A percentile compares a stretch with the other conserved stretches of the same genome.
These are phyloP conservation scores for Medicago truncatula DNA, from an alignment of 306 rosid genomes.

Conservation along the genomic window DNA sequence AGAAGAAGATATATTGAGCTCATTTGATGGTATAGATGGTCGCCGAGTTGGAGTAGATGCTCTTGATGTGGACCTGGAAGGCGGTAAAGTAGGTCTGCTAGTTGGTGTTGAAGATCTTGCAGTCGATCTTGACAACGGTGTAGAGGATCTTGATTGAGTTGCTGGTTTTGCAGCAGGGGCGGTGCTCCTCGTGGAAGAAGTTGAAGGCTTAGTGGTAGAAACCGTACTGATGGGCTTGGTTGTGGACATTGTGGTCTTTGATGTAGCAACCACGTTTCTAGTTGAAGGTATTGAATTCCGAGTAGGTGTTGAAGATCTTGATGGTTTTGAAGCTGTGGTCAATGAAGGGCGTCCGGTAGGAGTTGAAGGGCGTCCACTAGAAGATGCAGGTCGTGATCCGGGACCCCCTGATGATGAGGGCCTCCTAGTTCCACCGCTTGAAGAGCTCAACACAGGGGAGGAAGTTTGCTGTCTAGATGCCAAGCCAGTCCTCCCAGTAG, in stretches of 20 bases:
- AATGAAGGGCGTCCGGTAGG: slow-evolving; percentile 81
- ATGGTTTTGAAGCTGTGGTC: slow-evolving; percentile 63
- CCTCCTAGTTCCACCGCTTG: slow-evolving; percentile 70
- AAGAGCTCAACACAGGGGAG: slow-evolving; percentile 77
- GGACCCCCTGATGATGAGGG: slow-evolving; percentile 93
- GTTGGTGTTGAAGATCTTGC: slow-evolving; percentile 93
- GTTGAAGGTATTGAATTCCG: slow-evolving; percentile 65
- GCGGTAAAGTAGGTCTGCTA: slow-evolving; percentile 75
- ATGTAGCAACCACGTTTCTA: slow-evolving; percentile 50
- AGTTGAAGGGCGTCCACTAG: slow-evolving; percentile 80
- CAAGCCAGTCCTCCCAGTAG: slow-evolving; percentile 63
- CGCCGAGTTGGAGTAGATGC: slow-evolving; percentile 92
- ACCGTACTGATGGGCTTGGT: slow-evolving; percentile 48
- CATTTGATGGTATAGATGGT: slow-evolving; percentile 68
- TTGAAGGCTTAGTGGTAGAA: slow-evolving; percentile 50
- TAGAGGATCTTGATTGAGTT: slow-evolving; percentile 74
- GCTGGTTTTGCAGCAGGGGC: slow-evolving; percentile 59
- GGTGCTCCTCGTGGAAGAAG: slow-evolving; percentile 50
- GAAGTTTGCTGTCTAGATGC: slow-evolving; percentile 67
- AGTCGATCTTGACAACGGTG: slow-evolving; percentile 75
- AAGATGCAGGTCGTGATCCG: slow-evolving; percentile 87
- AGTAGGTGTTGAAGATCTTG: slow-evolving; percentile 91
- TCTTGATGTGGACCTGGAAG: slow-evolving; percentile 77
- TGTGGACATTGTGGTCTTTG: slow-evolving; percentile 61
- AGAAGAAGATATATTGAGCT: slow-evolving; percentile 61